Percentiles rank a stretch among this genome's conserved stretches.
Conservation (phyloP, 352 stramenopile species). For the Pythium coloratum region DNA sequence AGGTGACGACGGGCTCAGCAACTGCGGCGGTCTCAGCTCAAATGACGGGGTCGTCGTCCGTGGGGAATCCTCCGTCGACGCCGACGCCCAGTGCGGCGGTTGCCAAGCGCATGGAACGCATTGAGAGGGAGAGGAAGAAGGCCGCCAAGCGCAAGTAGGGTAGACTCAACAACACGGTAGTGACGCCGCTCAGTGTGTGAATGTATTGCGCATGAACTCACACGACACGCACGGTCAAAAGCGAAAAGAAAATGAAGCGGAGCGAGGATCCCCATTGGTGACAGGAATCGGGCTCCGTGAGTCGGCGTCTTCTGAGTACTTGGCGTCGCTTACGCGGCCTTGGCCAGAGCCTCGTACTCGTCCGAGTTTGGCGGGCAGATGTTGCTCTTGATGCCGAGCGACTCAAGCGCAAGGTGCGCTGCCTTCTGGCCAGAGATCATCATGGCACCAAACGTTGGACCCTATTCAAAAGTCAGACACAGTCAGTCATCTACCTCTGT, state of each 20-base stretch:
- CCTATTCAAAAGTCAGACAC: slow-evolving; percentile 19
- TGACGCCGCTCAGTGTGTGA: neutral
- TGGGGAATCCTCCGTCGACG: neutral
- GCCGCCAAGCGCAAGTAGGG: slow-evolving; percentile 7
- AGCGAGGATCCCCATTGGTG: neutral
- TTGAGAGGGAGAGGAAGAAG: slow-evolving; percentile 25
- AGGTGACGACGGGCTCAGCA: neutral
- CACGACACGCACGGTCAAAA: neutral
- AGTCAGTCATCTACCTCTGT: neutral
- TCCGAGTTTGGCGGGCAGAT: slow-evolving; percentile 39
- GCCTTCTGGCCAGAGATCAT: slow-evolving; percentile 73
- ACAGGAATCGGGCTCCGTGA: neutral
- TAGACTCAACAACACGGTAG: neutral
- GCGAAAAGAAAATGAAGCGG: slow-evolving; percentile 1
- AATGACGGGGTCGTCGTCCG: neutral
- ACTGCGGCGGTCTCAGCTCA: neutral
- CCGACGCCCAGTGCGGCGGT: slow-evolving; percentile 4
- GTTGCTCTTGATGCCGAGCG: slow-evolving; percentile 57
- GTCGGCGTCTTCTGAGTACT: neutral
- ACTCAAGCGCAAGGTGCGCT: slow-evolving; percentile 56
- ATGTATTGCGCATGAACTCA: slow-evolving; percentile 5
- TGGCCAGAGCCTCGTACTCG: slow-evolving; percentile 38
- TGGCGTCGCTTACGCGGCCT: slow-evolving; percentile 35
- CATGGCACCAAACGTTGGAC: slow-evolving; percentile 62
- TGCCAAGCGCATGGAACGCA: slow-evolving; percentile 23